Conservation (phyloP, 2,329 filamentous ascomycete species). For the Aspergillus quadricinctus region DNA sequence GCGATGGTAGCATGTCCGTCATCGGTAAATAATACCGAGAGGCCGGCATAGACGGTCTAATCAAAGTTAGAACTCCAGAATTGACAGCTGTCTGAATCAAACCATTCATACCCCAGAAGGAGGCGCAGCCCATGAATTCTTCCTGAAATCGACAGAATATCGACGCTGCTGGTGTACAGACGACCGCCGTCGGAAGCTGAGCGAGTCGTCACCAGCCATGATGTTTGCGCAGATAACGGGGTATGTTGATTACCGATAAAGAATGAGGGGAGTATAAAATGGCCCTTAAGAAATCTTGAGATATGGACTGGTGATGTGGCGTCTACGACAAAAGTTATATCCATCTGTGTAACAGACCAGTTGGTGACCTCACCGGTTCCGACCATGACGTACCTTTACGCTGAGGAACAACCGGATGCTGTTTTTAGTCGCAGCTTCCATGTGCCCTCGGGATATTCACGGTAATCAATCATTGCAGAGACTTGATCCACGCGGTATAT, state of each 20-base stretch:
- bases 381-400: slow-evolving; percentile 2
- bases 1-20: slow-evolving; percentile 54
- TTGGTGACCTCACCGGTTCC: slow-evolving; percentile 10
- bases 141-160: slow-evolving; percentile 26
- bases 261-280: background rate
- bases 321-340: background rate
- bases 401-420: background rate
- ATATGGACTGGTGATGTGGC: background rate
- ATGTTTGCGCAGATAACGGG: background rate
- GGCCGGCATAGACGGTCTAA: slow-evolving; percentile 41
- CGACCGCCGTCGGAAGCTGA: slow-evolving; percentile 23
- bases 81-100: background rate
- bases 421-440: background rate
- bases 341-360: background rate
- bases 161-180: slow-evolving; percentile 33
- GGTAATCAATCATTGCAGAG: background rate
- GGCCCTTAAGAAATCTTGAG: background rate
- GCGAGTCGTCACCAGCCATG: slow-evolving; percentile 2
- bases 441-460: background rate
- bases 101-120: slow-evolving; percentile 32
- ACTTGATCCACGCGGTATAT: background rate
- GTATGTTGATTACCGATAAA: background rate
- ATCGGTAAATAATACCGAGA: slow-evolving; percentile 31
- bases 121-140: slow-evolving; percentile 34
- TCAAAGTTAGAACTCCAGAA: background rate